Percentiles rank a stretch among this genome's conserved stretches.
Conservation (phyloP, 805 yeast genomes). For the Kazachstania taianensis region DNA sequence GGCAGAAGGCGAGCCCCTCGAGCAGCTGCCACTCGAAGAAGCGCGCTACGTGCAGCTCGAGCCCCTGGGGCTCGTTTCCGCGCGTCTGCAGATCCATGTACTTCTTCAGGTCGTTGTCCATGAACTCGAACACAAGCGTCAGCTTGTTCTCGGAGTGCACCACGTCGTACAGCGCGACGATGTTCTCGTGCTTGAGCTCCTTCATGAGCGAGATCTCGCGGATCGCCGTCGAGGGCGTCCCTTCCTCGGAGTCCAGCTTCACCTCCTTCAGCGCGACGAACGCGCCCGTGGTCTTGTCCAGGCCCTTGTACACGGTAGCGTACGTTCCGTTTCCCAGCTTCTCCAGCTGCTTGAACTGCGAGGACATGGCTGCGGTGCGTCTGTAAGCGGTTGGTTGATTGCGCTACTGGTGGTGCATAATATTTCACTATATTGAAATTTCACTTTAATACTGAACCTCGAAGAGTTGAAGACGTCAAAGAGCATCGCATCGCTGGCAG, state of each 20-base stretch:
- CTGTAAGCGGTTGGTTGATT: too few relatives aligned
- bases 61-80: conserved; percentile 26
- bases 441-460: too few relatives aligned
- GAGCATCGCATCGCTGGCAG: too few relatives aligned
- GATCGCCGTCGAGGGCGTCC: conserved; percentile 97
- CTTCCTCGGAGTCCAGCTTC: conserved; percentile 92
- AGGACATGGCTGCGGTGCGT: too few relatives aligned
- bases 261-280: conserved; percentile 93
- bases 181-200: conserved; percentile 88
- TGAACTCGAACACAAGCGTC: conserved; percentile 84
- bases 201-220: conserved; percentile 90
- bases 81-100: conserved; percentile 71
- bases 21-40: conserved; percentile 86
- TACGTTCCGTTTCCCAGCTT: conserved; percentile 60
- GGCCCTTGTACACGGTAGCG: conserved; percentile 95
- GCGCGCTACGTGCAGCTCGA: conserved; percentile 56
- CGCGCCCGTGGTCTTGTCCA: conserved; percentile 85
- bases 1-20: conserved; percentile 87
- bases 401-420: too few relatives aligned
- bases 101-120: conserved; percentile 89
- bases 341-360: conserved; percentile 30
- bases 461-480: too few relatives aligned
- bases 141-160: conserved; percentile 93
- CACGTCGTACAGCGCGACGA: conserved; percentile 83
- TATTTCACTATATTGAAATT: too few relatives aligned